These are phyloP conservation scores for Dunaliella primolecta DNA, from an alignment of 139 green algal genomes.

Conservation along the genomic window DNA sequence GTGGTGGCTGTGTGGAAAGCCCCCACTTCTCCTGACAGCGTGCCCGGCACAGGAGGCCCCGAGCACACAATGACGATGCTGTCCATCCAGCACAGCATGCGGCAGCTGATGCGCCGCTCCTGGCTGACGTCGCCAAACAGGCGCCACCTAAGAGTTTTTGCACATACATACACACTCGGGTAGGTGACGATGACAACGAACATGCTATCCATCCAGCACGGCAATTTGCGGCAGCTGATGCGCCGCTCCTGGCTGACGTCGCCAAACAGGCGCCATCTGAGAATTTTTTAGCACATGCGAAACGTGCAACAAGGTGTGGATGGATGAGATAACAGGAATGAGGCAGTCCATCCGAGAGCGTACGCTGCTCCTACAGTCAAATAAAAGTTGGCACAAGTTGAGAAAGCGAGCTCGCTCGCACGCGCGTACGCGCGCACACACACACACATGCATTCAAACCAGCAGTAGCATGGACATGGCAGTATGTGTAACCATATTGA, in stretches of 20 bases:
- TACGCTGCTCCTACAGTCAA: no score
- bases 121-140: slow-evolving; percentile 88
- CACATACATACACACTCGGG: not conserved
- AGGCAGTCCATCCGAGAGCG: no score
- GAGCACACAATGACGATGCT: slow-evolving; percentile 40
- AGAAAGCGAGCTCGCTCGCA: no score
- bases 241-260: slow-evolving; percentile 79
- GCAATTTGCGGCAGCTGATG: slow-evolving; percentile 38
- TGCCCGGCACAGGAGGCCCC: not conserved
- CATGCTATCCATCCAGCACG: slow-evolving; percentile 63
- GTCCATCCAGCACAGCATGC: slow-evolving; percentile 61
- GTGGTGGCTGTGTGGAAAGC: slow-evolving; percentile 6
- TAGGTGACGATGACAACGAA: slow-evolving; percentile 26
- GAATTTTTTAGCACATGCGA: not conserved
- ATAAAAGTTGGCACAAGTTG: no score
- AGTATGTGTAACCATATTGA: no score
- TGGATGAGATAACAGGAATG: no score
- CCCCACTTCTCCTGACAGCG: slow-evolving; percentile 8
- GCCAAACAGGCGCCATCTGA: slow-evolving; percentile 80
- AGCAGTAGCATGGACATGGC: no score
- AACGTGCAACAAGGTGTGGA: no score
- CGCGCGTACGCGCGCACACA: not conserved
- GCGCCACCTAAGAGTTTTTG: slow-evolving; percentile 48
- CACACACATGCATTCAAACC: not conserved
- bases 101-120: slow-evolving; percentile 57